Conservation (phyloP, 495 filamentous ascomycete genomes). For the Penicillium argentinense region DNA sequence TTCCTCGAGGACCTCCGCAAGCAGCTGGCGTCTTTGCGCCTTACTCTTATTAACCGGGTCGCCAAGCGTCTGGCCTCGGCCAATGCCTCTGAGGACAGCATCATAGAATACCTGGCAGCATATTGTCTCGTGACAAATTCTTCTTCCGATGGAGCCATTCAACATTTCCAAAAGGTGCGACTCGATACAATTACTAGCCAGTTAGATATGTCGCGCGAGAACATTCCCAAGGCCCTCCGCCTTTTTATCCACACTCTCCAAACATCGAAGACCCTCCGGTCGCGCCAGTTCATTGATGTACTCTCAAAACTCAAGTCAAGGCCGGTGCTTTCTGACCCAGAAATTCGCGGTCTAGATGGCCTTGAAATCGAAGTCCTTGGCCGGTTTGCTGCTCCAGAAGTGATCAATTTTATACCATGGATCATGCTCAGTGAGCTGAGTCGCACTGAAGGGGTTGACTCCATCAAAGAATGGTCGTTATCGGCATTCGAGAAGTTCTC, state of each 20-base stretch:
- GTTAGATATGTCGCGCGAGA: constrained; percentile 44
- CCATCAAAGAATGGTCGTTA: constrained; percentile 72
- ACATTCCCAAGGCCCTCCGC: constrained; percentile 61
- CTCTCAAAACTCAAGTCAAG: constrained; percentile 66
- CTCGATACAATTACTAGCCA: constrained; percentile 61
- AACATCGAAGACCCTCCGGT: constrained; percentile 72
- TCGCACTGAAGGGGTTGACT: constrained; percentile 59
- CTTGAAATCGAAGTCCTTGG: constrained; percentile 79
- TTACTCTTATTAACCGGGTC: constrained; percentile 62
- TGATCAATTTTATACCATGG: constrained; percentile 85
- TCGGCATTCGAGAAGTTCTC: constrained; percentile 66
- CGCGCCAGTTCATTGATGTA: constrained; percentile 67
- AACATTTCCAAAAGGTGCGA: constrained; percentile 77
- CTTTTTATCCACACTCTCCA: constrained; percentile 77
- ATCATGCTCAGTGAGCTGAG: constrained; percentile 81
- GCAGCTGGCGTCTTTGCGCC: constrained; percentile 59
- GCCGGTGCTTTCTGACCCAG: constrained; percentile 67
- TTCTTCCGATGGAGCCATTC: constrained; percentile 74
- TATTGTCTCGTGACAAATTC: constrained; percentile 82
- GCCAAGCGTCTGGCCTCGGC: constrained; percentile 62
- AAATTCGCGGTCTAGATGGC: constrained; percentile 63
- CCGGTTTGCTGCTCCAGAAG: constrained; percentile 79
- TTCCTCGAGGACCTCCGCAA: constrained; percentile 63
- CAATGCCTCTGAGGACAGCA: constrained; percentile 46
- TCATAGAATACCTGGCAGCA: constrained; percentile 74